A percentile compares a stretch with the other conserved stretches of the same genome.
Evolutionary conservation across 768 basidiomycete genomes (phyloP).

Genomic region (Hericium coralloides): DNA sequence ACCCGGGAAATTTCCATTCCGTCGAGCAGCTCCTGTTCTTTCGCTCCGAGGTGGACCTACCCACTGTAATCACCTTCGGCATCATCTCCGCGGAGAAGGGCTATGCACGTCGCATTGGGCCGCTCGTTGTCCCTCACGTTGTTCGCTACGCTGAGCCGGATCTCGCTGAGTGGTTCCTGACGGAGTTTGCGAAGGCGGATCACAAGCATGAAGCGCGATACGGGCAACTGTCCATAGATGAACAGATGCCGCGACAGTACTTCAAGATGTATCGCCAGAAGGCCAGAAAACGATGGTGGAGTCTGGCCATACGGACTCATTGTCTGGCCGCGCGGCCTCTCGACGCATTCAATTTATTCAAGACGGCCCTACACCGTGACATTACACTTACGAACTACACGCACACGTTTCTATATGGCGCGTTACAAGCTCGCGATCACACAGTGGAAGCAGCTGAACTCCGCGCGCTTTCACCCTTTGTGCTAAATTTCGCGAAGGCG

Average conservation of each 20-base stretch:
- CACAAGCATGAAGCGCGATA: background rate
- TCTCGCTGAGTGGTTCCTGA: conserved; percentile 30
- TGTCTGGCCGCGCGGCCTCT: conserved; percentile 28
- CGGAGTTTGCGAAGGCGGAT: conserved; percentile 23
- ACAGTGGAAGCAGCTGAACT: too few relatives aligned
- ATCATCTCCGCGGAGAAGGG: conserved; percentile 40
- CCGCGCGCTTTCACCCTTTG: too few relatives aligned
- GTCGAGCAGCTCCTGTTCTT: conserved; percentile 25
- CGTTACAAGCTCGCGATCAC: conserved; percentile 8
- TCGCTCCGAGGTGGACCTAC: conserved; percentile 22
- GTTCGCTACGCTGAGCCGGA: conserved; percentile 32
- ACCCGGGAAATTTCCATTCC: conserved; percentile 13
- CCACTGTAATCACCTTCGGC: conserved; percentile 34
- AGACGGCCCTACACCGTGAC: conserved; percentile 20
- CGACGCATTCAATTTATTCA: conserved; percentile 39
- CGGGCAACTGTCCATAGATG: background rate
- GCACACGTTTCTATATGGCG: conserved; percentile 24
- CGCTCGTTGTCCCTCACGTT: conserved; percentile 27
- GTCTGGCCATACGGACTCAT: conserved; percentile 33
- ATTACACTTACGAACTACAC: conserved; percentile 28
- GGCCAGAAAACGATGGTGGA: conserved; percentile 18
- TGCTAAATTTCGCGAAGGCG: too few relatives aligned
- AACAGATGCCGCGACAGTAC: background rate
- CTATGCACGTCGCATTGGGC: conserved; percentile 16
- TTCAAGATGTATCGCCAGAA: too few relatives aligned